Percentiles rank a stretch among this genome's conserved stretches.
Conservation (phyloP, 108 stramenopile species). For the Bacterosira constricta region DNA sequence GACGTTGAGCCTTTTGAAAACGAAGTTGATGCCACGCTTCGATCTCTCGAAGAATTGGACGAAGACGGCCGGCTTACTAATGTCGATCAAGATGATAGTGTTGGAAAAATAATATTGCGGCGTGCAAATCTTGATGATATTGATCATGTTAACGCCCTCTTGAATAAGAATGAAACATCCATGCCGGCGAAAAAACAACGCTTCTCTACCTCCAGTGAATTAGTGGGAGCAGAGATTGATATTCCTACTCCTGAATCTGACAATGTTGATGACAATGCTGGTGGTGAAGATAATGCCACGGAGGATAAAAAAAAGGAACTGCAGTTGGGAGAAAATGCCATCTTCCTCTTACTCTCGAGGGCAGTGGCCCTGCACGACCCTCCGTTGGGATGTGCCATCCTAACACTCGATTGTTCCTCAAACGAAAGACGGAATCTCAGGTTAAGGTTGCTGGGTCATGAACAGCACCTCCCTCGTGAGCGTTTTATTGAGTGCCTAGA, state of each 20-base stretch:
- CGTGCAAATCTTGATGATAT: conserved; percentile 60
- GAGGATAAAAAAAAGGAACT: background rate
- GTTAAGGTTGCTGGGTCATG: conserved; percentile 55
- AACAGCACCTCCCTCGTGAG: conserved; percentile 71
- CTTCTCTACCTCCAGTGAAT: background rate
- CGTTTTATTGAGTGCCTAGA: conserved; percentile 73
- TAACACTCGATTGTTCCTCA: conserved; percentile 61
- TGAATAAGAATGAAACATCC: conserved; percentile 24
- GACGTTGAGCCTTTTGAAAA: conserved; percentile 4
- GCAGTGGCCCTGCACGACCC: conserved; percentile 66
- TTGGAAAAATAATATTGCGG: conserved; percentile 63
- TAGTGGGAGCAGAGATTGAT: background rate
- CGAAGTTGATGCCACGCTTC: conserved; percentile 53
- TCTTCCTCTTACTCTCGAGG: conserved; percentile 71
- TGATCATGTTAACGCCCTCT: conserved; percentile 48
- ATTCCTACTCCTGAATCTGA: background rate
- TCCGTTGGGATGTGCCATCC: conserved; percentile 75
- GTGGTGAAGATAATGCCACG: background rate
- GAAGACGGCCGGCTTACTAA: conserved; percentile 60
- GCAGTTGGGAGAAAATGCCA: conserved; percentile 39
- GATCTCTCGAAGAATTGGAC: conserved; percentile 58
- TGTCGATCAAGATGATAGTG: conserved; percentile 55
- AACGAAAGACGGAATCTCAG: conserved; percentile 50
- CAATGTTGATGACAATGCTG: background rate
- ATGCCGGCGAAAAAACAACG: background rate